Conservation (phyloP, 768 basidiomycete genomes). For the Suillus subalutaceus region DNA sequence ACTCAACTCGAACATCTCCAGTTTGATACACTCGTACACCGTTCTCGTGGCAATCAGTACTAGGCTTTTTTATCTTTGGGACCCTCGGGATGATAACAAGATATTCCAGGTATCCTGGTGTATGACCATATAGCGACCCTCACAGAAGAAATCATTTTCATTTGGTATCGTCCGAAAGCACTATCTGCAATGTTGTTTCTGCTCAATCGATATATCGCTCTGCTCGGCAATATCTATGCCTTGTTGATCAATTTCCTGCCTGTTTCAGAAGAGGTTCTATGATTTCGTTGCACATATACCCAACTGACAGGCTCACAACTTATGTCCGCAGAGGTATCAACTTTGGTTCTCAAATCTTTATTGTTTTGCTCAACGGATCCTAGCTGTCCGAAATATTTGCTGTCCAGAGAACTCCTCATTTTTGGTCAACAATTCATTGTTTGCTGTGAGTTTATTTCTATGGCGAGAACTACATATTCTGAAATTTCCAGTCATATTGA, state of each 20-base stretch:
- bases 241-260: slow-evolving; percentile 32
- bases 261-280: neutral
- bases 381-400: slow-evolving; percentile 44
- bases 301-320: neutral
- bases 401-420: slow-evolving; percentile 45
- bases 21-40: slow-evolving; percentile 7
- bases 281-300: neutral
- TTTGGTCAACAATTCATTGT: slow-evolving; percentile 49
- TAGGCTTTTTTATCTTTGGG: neutral
- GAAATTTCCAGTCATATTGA: slow-evolving; percentile 40
- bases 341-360: neutral
- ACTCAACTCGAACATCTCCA: neutral
- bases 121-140: slow-evolving; percentile 36
- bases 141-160: slow-evolving; percentile 40
- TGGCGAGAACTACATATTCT: neutral
- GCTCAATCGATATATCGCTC: slow-evolving; percentile 51
- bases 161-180: slow-evolving; percentile 48
- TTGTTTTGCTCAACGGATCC: neutral
- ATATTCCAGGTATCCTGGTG: slow-evolving; percentile 27
- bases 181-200: slow-evolving; percentile 48
- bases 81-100: neutral
- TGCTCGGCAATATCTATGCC: slow-evolving; percentile 41
- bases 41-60: slow-evolving; percentile 8
- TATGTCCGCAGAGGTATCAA: slow-evolving; percentile 8
- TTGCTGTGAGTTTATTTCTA: slow-evolving; percentile 40